These are phyloP conservation scores for Thyridium curvatum DNA, from an alignment of 2,329 filamentous ascomycete species.

Conservation along the genomic window DNA sequence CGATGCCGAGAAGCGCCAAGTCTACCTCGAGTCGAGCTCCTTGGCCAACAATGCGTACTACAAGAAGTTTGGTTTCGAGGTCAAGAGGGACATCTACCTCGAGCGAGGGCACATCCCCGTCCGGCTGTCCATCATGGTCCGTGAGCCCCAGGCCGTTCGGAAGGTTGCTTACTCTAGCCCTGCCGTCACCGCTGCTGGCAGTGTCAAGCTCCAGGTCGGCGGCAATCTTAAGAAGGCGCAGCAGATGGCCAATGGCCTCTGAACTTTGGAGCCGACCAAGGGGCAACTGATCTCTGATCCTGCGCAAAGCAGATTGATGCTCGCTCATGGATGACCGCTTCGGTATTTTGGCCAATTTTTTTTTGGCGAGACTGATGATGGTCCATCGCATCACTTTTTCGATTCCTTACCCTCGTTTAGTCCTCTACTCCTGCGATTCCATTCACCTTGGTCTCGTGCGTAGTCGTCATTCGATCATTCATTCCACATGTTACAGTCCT, in stretches of 20 bases:
- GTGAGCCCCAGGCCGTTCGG: conserved; percentile 50
- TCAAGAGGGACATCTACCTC: conserved; percentile 57
- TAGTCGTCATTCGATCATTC: neutral
- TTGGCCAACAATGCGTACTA: conserved; percentile 65
- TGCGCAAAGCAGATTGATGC: neutral
- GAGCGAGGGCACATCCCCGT: conserved; percentile 52
- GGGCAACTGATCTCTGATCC: no score
- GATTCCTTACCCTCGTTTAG: no score
- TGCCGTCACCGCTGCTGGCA: neutral
- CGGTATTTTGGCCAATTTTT: neutral
- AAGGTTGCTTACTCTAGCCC: neutral
- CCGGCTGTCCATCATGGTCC: conserved; percentile 73
- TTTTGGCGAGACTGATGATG: neutral
- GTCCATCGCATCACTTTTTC: no score
- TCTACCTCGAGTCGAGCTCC: conserved; percentile 76
- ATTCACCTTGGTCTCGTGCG: no score
- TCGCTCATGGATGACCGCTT: neutral
- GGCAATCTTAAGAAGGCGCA: neutral
- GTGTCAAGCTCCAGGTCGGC: conserved; percentile 1
- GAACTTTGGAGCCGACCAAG: neutral
- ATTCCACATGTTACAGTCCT: neutral
- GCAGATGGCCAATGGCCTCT: neutral
- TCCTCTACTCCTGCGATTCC: no score
- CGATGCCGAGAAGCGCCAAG: conserved; percentile 59
- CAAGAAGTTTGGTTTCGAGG: conserved; percentile 66